Evolutionary conservation across 768 basidiomycete genomes (phyloP).

Genomic region (Amyloporia xantha): DNA sequence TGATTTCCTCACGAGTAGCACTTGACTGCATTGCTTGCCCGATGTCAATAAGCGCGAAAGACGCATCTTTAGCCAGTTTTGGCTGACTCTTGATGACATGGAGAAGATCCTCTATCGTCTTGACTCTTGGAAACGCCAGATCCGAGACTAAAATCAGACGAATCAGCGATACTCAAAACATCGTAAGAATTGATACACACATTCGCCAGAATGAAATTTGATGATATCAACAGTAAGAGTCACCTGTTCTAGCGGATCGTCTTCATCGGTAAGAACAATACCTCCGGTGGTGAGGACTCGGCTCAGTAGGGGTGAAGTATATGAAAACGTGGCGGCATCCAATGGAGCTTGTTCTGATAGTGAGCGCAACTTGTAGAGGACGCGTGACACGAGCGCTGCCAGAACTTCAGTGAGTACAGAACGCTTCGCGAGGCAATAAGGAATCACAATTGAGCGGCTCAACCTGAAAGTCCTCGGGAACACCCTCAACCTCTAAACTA

Average conservation of each 20-base stretch:
- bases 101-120: slow-evolving; percentile 63
- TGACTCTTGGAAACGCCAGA: slow-evolving; percentile 63
- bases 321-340: slow-evolving; percentile 81
- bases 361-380: slow-evolving; percentile 77
- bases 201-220: slow-evolving; percentile 66
- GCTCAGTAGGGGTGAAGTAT: slow-evolving; percentile 67
- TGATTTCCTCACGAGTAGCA: slow-evolving; percentile 56
- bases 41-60: slow-evolving; percentile 72
- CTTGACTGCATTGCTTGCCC: slow-evolving; percentile 70
- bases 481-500: slow-evolving; percentile 51
- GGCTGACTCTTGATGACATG: slow-evolving; percentile 73
- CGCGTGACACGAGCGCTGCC: slow-evolving; percentile 73
- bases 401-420: background rate
- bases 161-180: slow-evolving; percentile 2
- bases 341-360: slow-evolving; percentile 78
- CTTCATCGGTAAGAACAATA: slow-evolving; percentile 55
- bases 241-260: slow-evolving; percentile 77
- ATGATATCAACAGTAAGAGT: slow-evolving; percentile 64
- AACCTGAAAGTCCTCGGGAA: slow-evolving; percentile 66
- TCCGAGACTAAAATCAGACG: slow-evolving; percentile 50
- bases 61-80: slow-evolving; percentile 75
- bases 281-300: slow-evolving; percentile 68
- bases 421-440: background rate
- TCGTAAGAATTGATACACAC: slow-evolving; percentile 34
- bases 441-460: slow-evolving; percentile 63